Evolutionary conservation across 1,139 yeast genomes (phyloP), one percentile per base, ranked within the genome.

Genomic region (Diutina neorugosa): DNA sequence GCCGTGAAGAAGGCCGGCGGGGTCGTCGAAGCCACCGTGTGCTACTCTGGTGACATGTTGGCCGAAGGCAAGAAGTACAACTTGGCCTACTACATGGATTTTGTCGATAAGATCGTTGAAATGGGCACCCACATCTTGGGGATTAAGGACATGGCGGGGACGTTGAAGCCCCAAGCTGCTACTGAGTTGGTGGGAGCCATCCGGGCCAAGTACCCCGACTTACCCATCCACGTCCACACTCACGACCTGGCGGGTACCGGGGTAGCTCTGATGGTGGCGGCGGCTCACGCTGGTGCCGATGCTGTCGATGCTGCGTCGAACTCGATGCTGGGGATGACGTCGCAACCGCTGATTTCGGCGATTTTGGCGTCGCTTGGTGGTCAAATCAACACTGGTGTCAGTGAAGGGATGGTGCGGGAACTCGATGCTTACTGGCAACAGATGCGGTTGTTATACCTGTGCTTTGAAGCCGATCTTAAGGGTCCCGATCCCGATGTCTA

Each of bases 231-330:
- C 68, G 98, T 93, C 52, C 99, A 93, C 73, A 91, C 98, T 44
- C 99, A 93, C 71, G 99, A 93, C 72, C 90, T 98, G 59, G 98
- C 99, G 49, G 99, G 98, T 75, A 94, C 98, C 53, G 99, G 96
- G 71, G 97, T 93, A 59, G 90, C 98, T 37, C 86, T 96, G 44
- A 91, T 93, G 96, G 84, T 86, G 59, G 96, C 94, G 6, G 84
- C 91, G 69, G 98, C 98, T 40, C 69, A 77, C 61, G 96, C 97
- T 34, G 99, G 99, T 65, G 98, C 98, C 47, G 98, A 94, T 73
- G 95, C 86, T 56, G 97, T 93, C 61, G 99, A 93, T 69, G 96
- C 94, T 61, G 98, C 98, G 18, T 82, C 96, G 57, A 94, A 93
- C 78, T 87, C 97, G 44, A 85, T 93, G 89, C 90, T 98, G 56